Conservation (phyloP, 2,329 filamentous ascomycete genomes). For the Ascochyta viciae-villosae region DNA sequence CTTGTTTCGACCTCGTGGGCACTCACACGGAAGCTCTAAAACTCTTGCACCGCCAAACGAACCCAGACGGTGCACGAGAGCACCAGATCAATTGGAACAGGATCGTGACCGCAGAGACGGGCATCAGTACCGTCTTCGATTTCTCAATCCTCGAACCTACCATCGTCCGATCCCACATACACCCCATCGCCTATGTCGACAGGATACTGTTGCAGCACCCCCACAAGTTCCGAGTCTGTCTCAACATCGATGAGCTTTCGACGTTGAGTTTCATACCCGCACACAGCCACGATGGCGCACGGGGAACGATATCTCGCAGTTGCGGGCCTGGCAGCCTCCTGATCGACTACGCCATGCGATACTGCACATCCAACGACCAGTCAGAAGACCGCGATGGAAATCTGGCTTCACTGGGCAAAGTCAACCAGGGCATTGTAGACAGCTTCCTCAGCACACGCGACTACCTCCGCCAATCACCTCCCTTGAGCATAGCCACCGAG, state of each 20-base stretch:
- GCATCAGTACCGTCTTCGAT: conserved; percentile 66
- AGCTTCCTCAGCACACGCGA: conserved; percentile 55
- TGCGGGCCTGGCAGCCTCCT: conserved; percentile 65
- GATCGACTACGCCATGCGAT: conserved; percentile 64
- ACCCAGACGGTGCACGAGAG: conserved; percentile 17
- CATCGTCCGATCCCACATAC: conserved; percentile 62
- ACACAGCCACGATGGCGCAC: conserved; percentile 48
- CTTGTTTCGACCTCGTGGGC: conserved; percentile 61
- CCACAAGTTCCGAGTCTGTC: conserved; percentile 63
- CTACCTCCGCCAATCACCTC: conserved; percentile 61
- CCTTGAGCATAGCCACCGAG: conserved; percentile 66
- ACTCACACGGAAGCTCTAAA: conserved; percentile 62
- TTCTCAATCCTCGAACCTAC: conserved; percentile 65
- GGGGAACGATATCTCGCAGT: conserved; percentile 59
- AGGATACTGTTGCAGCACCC: conserved; percentile 63
- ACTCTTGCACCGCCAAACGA: neutral
- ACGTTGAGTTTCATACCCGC: conserved; percentile 68
- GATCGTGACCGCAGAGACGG: conserved; percentile 62
- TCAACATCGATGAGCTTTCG: conserved; percentile 68
- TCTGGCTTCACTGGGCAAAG: conserved; percentile 58
- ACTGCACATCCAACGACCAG: conserved; percentile 59
- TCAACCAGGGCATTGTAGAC: conserved; percentile 61
- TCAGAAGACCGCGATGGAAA: conserved; percentile 62
- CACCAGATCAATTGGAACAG: conserved; percentile 55
- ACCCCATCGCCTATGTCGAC: conserved; percentile 66